These are phyloP conservation scores for Paecilomyces sp. DNA, from an alignment of 2,329 filamentous ascomycete species.

Conservation along the genomic window DNA sequence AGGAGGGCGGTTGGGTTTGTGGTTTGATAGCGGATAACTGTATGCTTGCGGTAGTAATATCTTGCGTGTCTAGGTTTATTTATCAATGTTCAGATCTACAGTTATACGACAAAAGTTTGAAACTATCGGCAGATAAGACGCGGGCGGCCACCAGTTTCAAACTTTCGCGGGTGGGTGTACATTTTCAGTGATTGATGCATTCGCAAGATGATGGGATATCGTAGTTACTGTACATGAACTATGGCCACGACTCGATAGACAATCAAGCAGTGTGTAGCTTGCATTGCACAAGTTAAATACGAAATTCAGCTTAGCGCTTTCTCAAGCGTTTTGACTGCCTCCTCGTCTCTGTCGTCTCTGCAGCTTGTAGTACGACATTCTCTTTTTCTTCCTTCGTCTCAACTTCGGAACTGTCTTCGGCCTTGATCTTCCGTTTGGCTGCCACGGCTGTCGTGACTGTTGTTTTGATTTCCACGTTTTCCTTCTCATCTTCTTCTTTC, in stretches of 20 bases:
- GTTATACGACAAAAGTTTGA: too few species aligned
- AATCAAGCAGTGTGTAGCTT: neutral
- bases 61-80: neutral
- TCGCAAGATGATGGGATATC: neutral
- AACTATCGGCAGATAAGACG: too few species aligned
- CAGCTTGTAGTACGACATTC: slow-evolving; percentile 7
- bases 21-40: neutral
- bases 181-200: neutral
- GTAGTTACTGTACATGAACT: neutral
- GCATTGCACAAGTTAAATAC: neutral
- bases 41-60: neutral
- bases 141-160: too few species aligned
- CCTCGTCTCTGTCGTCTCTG: slow-evolving; percentile 1
- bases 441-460: slow-evolving; percentile 18
- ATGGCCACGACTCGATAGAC: too few species aligned
- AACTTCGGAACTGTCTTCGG: slow-evolving; percentile 3
- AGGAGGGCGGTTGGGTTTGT: neutral
- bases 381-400: slow-evolving; percentile 3
- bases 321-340: neutral
- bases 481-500: slow-evolving; percentile 19
- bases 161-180: too few species aligned
- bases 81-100: neutral
- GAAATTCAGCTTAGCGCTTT: neutral
- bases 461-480: slow-evolving; percentile 19
- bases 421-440: slow-evolving; percentile 17